Evolutionary conservation across 768 basidiomycete genomes (phyloP).

Genomic region (Calocybe gangraenosa): DNA sequence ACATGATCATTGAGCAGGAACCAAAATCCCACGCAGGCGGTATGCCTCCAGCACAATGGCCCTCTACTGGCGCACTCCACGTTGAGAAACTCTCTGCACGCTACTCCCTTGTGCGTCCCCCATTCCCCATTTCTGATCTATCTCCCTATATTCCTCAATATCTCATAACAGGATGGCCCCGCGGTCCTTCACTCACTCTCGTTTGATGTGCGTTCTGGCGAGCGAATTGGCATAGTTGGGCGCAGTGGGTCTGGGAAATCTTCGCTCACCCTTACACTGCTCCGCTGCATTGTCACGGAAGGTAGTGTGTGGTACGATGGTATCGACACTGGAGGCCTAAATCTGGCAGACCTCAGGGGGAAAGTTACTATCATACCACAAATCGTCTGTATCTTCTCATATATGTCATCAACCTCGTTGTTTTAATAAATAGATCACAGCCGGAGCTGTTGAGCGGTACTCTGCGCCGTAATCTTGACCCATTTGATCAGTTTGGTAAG

Average conservation of each 20-base stretch:
- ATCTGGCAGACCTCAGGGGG: slow-evolving; percentile 49
- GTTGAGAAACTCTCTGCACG: slow-evolving; percentile 29
- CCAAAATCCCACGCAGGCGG: slow-evolving; percentile 30
- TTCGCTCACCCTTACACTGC: slow-evolving; percentile 49
- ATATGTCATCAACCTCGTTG: not conserved
- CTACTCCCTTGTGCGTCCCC: slow-evolving; percentile 39
- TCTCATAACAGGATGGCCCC: not conserved
- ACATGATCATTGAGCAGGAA: slow-evolving; percentile 56
- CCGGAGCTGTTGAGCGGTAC: slow-evolving; percentile 55
- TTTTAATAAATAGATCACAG: slow-evolving; percentile 14
- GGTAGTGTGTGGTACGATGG: slow-evolving; percentile 59
- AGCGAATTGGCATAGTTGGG: slow-evolving; percentile 46
- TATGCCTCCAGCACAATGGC: slow-evolving; percentile 62
- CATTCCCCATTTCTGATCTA: not conserved
- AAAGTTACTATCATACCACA: slow-evolving; percentile 58
- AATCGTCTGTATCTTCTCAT: slow-evolving; percentile 23
- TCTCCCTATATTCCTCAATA: too few species aligned
- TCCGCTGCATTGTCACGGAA: slow-evolving; percentile 54
- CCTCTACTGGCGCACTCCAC: slow-evolving; percentile 22
- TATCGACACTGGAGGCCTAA: slow-evolving; percentile 38
- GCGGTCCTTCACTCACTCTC: slow-evolving; percentile 30
- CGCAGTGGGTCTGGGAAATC: slow-evolving; percentile 28
- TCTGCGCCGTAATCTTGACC: slow-evolving; percentile 61
- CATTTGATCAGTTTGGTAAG: slow-evolving; percentile 47
- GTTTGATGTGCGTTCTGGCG: slow-evolving; percentile 47